Evolutionary conservation across 192 early-diverging fungal species (phyloP), one percentile per base, ranked within the genome.

Genomic region (Entomortierella chlamydospora): DNA sequence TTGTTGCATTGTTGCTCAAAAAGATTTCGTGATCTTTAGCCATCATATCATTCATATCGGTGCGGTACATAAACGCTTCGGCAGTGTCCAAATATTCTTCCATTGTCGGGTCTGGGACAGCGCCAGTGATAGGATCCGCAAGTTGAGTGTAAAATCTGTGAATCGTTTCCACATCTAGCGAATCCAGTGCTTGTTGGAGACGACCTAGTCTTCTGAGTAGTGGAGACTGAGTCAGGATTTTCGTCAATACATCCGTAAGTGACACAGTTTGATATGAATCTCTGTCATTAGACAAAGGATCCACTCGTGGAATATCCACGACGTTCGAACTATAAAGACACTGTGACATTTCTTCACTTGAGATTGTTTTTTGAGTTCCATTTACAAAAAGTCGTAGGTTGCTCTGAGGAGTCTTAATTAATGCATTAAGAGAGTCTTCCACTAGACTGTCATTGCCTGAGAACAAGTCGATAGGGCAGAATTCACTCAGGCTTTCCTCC

Each of bases 391-490:
- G 28, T 22, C 80, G 85, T 15, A 91, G 34, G 60, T 91, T 90
- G 58, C 87, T 91, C 53, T 83, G 83, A 9, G 90, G 87, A n/a
- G 65, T 65, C 15, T 30, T 29, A 1, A 82, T 49, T 22, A 91
- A 74, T 5, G 64, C 53, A 17, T 74, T 61, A 10, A 91, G 42
- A 11, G 87, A 73, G n/a, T 77, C 29, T 17, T 55, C 60, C 6
- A 89, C 56, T 25, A 84, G 66, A 4, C 2, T 37, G 0, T 64
- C 41, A 30, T 84, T 64, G 7, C 70, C 64, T 28, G 89, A 89
- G 47, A 84, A 86, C 34, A 95, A 68, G 54, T 95, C 92, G 42
- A 95, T 83, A 5, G 93, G 91, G 53, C 94, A 95, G 61, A 88
- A 91, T 9, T 61, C 68, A 57, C 73, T 87, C 11, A 70, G 33